A percentile compares a stretch with the other conserved stretches of the same genome.
Evolutionary conservation across 306 rosid species (phyloP).

Genomic region (Bauhinia variegata): DNA sequence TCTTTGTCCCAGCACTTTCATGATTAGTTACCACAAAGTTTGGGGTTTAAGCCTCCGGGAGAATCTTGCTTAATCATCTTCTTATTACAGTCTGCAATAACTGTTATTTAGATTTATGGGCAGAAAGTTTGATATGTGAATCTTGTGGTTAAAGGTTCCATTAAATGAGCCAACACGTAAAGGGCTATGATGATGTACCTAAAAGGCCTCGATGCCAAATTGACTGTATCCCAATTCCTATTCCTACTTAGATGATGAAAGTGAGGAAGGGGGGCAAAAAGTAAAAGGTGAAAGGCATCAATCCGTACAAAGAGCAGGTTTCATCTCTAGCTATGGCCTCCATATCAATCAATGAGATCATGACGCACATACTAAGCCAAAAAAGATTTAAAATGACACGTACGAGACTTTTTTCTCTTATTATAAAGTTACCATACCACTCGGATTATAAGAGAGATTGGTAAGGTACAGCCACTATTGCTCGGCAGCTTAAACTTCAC

Average conservation of each 20-base stretch:
- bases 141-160: conserved; percentile 17
- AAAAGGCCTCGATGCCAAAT: conserved; percentile 28
- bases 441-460: conserved; percentile 43
- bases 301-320: conserved; percentile 43
- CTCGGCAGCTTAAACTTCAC: conserved; percentile 47
- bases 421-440: conserved; percentile 38
- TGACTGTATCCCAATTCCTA: conserved; percentile 40
- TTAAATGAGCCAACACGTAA: conserved; percentile 30
- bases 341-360: conserved; percentile 51
- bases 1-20: background rate
- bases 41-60: conserved; percentile 2
- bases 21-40: conserved; percentile 32
- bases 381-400: conserved; percentile 45
- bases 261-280: conserved; percentile 35
- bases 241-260: conserved; percentile 36
- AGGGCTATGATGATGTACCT: conserved; percentile 37
- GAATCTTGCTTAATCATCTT: conserved; percentile 15
- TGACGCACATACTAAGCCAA: conserved; percentile 46
- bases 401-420: conserved; percentile 46
- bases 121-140: conserved; percentile 14
- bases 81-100: background rate
- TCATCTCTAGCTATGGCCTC: conserved; percentile 45
- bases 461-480: conserved; percentile 24
- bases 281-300: conserved; percentile 31
- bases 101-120: background rate